These are phyloP conservation scores for Chlorella sp. DNA, from an alignment of 139 green algal species.

Conservation along the genomic window DNA sequence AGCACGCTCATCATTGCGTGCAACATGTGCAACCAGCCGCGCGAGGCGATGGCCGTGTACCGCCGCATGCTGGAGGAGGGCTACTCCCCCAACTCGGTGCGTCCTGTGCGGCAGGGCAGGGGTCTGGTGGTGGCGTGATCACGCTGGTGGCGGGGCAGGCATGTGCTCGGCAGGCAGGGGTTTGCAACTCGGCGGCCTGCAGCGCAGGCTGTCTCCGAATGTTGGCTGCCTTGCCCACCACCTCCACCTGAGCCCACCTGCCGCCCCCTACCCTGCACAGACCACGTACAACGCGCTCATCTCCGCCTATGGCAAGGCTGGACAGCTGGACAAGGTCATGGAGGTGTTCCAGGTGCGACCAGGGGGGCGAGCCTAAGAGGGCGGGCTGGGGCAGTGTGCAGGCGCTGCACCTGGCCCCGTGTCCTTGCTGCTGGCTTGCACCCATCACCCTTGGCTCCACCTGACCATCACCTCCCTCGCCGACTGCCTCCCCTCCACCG, in stretches of 20 bases:
- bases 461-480: not conserved
- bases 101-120: no score
- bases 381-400: not conserved
- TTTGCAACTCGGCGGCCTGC: no score
- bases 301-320: slow-evolving; percentile 73
- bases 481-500: no score
- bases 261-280: no score
- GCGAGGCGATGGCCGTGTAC: slow-evolving; percentile 70
- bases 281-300: slow-evolving; percentile 90
- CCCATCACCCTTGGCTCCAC: not conserved
- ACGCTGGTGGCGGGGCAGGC: no score
- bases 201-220: no score
- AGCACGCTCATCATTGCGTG: slow-evolving; percentile 86
- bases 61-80: slow-evolving; percentile 66
- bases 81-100: slow-evolving; percentile 69
- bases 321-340: slow-evolving; percentile 64
- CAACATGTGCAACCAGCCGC: slow-evolving; percentile 90
- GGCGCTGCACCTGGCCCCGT: no score
- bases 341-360: slow-evolving; percentile 63
- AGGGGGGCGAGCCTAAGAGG: no score
- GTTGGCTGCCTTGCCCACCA: no score
- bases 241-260: no score
- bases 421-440: not conserved
- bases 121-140: no score
- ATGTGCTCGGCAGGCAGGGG: no score